phyloP scores from a whole-genome alignment of 495 filamentous ascomycete genomes.

The Astrocystis sublimbata region DNA sequence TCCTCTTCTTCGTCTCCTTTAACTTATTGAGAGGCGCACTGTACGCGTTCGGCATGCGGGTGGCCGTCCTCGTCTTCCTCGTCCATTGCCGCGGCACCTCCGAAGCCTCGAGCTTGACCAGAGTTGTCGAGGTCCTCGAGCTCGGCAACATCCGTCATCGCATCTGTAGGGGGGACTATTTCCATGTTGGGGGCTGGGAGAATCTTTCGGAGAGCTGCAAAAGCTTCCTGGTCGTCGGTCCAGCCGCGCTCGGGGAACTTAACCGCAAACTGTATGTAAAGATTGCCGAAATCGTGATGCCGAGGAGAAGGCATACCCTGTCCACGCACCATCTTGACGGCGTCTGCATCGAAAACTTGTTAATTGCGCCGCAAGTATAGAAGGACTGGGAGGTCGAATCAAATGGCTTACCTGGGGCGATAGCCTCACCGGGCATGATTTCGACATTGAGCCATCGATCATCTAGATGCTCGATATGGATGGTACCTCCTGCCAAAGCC shows the following conservation, averaged over 20 bases:
- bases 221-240: slow-evolving; percentile 56
- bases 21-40: slow-evolving; percentile 99
- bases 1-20: too few species aligned
- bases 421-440: slow-evolving; percentile 89
- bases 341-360: slow-evolving; percentile 53
- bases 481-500: slow-evolving; percentile 82
- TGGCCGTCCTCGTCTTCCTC: slow-evolving; percentile 85
- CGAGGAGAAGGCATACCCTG: slow-evolving; percentile 98
- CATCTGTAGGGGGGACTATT: slow-evolving; percentile 66
- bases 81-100: slow-evolving; percentile 63
- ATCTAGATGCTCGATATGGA: slow-evolving; percentile 95
- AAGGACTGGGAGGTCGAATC: background rate
- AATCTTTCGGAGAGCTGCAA: slow-evolving; percentile 72
- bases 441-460: slow-evolving; percentile 93
- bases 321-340: slow-evolving; percentile 90
- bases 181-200: slow-evolving; percentile 70
- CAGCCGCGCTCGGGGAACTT: slow-evolving; percentile 81
- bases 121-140: slow-evolving; percentile 81
- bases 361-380: slow-evolving; percentile 12
- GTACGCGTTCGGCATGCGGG: slow-evolving; percentile 84
- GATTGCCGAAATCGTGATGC: slow-evolving; percentile 94
- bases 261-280: slow-evolving; percentile 97
- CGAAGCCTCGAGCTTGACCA: slow-evolving; percentile 71
- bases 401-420: slow-evolving; percentile 75
- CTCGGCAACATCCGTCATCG: slow-evolving; percentile 81